Conservation (phyloP, 2,329 filamentous ascomycete species). For the Immersiporthe knoxdaviesiana region DNA sequence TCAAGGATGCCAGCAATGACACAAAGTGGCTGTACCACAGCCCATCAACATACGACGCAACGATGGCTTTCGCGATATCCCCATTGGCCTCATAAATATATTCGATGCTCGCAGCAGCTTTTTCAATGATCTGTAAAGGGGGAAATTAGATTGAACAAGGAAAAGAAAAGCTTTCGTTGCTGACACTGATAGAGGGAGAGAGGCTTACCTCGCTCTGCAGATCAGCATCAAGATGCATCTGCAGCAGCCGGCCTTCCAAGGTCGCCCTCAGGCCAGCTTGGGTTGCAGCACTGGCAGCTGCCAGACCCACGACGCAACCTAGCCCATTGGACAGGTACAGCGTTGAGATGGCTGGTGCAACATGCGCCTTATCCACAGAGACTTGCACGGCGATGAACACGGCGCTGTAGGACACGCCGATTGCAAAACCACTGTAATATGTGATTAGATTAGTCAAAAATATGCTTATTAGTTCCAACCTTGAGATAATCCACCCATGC, state of each 20-base stretch:
- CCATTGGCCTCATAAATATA: constrained; percentile 37
- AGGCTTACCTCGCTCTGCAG: constrained; percentile 33
- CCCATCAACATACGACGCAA: constrained; percentile 41
- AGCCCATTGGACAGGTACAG: constrained; percentile 45
- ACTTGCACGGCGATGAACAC: constrained; percentile 49
- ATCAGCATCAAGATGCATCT: constrained; percentile 32
- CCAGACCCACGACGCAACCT: constrained; percentile 45
- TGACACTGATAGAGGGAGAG: too few relatives aligned
- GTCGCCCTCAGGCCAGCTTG: constrained; percentile 33
- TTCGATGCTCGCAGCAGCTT: constrained; percentile 40
- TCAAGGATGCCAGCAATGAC: constrained; percentile 37
- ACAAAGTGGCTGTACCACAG: constrained; percentile 41
- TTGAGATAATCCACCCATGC: neutral
- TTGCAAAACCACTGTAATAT: constrained; percentile 42
- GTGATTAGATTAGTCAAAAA: neutral
- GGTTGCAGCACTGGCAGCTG: constrained; percentile 43
- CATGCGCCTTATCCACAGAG: constrained; percentile 42
- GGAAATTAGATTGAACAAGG: neutral
- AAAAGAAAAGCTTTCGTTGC: neutral
- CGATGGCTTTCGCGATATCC: constrained; percentile 36
- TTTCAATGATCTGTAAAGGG: constrained; percentile 37
- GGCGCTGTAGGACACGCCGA: constrained; percentile 45
- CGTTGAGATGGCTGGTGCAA: constrained; percentile 46
- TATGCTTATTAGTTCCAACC: neutral
- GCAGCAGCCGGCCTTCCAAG: constrained; percentile 32